Conservation (phyloP, 441 rosid species). For the Metrosideros polymorpha region DNA sequence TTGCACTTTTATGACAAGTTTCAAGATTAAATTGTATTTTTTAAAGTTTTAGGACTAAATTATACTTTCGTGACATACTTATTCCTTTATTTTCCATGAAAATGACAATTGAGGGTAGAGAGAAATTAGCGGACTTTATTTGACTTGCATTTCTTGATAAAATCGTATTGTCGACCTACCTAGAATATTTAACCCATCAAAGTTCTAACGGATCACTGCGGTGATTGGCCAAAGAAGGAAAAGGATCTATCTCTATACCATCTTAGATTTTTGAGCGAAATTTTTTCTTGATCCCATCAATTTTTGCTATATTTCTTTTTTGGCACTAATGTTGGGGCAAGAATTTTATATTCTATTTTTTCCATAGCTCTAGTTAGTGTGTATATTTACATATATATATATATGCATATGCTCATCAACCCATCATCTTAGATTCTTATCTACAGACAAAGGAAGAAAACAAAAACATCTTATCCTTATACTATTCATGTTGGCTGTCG, state of each 20-base stretch:
- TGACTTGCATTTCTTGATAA: neutral
- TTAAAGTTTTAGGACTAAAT: too few relatives aligned
- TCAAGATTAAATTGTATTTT: too few relatives aligned
- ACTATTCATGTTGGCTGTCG: too few relatives aligned
- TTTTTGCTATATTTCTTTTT: neutral
- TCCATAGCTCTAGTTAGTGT: neutral
- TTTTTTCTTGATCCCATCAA: neutral
- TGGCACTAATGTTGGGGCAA: neutral
- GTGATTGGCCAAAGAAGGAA: neutral
- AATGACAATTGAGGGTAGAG: neutral
- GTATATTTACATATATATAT: neutral
- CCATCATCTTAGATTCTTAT: too few relatives aligned
- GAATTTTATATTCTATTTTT: neutral
- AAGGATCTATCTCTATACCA: neutral
- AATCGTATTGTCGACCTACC: neutral
- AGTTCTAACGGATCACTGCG: neutral
- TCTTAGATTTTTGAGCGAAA: neutral
- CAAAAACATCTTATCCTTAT: too few relatives aligned
- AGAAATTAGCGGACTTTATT: neutral
- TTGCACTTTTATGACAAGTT: too few relatives aligned
- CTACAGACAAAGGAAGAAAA: too few relatives aligned
- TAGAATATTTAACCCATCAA: neutral
- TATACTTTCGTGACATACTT: too few relatives aligned
- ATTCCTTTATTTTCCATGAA: neutral
- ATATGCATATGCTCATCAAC: too few relatives aligned